A percentile compares a stretch with the other conserved stretches of the same genome.
Evolutionary conservation across 352 stramenopile genomes (phyloP).

Genomic region (Phytophthora meadii): DNA sequence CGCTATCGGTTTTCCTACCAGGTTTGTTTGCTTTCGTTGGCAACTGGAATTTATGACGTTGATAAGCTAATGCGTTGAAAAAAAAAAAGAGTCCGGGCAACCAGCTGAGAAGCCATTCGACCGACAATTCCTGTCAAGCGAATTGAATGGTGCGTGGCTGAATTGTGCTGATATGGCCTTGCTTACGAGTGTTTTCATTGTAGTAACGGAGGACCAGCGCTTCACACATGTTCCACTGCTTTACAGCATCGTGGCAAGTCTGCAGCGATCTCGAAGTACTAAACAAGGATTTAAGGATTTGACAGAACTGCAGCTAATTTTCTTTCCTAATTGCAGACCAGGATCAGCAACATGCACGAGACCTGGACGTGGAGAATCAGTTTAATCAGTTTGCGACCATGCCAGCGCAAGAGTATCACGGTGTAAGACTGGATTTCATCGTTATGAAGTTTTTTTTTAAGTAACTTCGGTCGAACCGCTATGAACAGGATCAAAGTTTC

Average conservation of each 20-base stretch:
- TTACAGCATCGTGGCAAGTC: conserved; percentile 76
- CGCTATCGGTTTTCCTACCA: conserved; percentile 87
- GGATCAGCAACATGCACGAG: conserved; percentile 24
- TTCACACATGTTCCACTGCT: conserved; percentile 81
- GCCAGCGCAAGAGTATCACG: conserved; percentile 14
- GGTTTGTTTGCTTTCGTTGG: conserved; percentile 33
- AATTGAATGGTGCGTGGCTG: conserved; percentile 67
- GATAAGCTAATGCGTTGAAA: conserved; percentile 10
- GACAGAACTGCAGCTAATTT: not conserved
- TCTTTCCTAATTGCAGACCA: conserved; percentile 9
- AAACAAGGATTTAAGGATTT: not conserved
- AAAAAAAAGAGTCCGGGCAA: conserved; percentile 76
- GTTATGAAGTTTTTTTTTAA: too few relatives aligned
- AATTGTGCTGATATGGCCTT: not conserved
- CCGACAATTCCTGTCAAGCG: conserved; percentile 80
- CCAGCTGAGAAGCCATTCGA: conserved; percentile 81
- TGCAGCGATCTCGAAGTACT: conserved; percentile 51
- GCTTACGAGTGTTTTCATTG: too few relatives aligned
- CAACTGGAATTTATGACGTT: not conserved
- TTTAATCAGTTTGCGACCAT: conserved; percentile 31
- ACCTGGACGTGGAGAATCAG: conserved; percentile 28
- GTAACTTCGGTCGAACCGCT: too few relatives aligned
- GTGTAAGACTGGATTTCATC: conserved; percentile 4
- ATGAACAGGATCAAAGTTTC: conserved; percentile 20
- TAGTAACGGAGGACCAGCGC: conserved; percentile 71